Conservation (phyloP, 2,329 filamentous ascomycete species). For the Talaromyces sp. region DNA sequence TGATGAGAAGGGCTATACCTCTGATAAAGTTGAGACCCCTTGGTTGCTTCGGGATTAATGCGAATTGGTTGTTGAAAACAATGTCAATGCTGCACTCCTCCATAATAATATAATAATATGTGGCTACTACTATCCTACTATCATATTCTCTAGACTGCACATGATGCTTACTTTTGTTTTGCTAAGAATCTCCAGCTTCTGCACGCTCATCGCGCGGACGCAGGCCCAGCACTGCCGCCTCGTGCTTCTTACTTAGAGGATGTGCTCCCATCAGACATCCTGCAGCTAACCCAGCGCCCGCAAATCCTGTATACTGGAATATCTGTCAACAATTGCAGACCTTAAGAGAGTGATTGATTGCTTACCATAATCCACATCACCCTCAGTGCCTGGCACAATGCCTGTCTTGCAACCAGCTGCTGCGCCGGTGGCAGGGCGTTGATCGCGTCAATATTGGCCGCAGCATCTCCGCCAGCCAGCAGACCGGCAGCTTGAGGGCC, state of each 20-base stretch:
- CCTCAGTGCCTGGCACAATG: slow-evolving; percentile 2
- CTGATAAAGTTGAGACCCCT: no score
- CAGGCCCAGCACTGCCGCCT: slow-evolving; percentile 1
- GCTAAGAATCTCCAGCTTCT: neutral
- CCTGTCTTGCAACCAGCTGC: slow-evolving; percentile 5
- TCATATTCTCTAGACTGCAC: no score
- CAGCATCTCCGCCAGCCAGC: slow-evolving; percentile 6
- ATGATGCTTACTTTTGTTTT: no score
- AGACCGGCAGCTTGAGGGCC: slow-evolving; percentile 1
- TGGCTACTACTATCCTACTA: no score
- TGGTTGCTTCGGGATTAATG: no score
- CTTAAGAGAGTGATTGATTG: neutral
- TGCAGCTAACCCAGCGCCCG: neutral
- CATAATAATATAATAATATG: no score
- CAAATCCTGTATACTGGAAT: slow-evolving; percentile 7
- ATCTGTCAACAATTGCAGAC: neutral
- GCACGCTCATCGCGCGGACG: neutral
- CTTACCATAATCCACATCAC: slow-evolving; percentile 10
- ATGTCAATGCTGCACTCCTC: no score
- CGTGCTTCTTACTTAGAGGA: slow-evolving; percentile 6
- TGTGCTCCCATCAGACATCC: slow-evolving; percentile 6
- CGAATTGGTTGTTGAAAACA: no score
- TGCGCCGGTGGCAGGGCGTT: slow-evolving; percentile 2
- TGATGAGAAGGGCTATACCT: no score
- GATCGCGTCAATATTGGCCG: slow-evolving; percentile 7